These are phyloP conservation scores for Aquilaria malaccensis DNA, from an alignment of 345 rosid species.

Conservation along the genomic window DNA sequence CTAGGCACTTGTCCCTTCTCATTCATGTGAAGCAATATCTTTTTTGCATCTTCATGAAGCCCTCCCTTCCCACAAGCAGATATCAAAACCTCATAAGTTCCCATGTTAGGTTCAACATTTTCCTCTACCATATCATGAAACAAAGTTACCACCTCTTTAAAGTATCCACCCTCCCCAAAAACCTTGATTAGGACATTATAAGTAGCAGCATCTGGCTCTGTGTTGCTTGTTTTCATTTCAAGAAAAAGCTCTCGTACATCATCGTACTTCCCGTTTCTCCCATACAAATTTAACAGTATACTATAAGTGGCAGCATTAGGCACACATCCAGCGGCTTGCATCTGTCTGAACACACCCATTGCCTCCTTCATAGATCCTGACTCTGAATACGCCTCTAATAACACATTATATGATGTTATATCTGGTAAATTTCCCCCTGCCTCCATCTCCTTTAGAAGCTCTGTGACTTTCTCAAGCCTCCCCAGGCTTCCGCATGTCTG, in stretches of 20 bases:
- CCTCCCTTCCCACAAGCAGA: slow-evolving; percentile 94
- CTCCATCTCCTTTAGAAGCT: slow-evolving; percentile 76
- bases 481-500: slow-evolving; percentile 67
- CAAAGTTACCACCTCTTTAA: slow-evolving; percentile 92
- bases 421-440: slow-evolving; percentile 77
- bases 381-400: slow-evolving; percentile 72
- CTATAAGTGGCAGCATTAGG: slow-evolving; percentile 73
- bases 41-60: slow-evolving; percentile 71
- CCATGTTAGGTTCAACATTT: slow-evolving; percentile 81
- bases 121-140: slow-evolving; percentile 96
- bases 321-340: slow-evolving; percentile 78
- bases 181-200: slow-evolving; percentile 80
- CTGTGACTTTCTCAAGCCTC: slow-evolving; percentile 60
- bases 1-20: slow-evolving; percentile 74
- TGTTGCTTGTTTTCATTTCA: slow-evolving; percentile 92
- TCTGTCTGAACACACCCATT: slow-evolving; percentile 74
- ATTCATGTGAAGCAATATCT: slow-evolving; percentile 69
- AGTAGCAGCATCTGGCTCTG: slow-evolving; percentile 75
- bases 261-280: slow-evolving; percentile 69
- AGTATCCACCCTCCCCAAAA: slow-evolving; percentile 94
- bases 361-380: slow-evolving; percentile 71
- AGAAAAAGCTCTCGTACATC: slow-evolving; percentile 85
- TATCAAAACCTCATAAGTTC: slow-evolving; percentile 82
- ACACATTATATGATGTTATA: slow-evolving; percentile 66
- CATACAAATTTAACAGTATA: slow-evolving; percentile 72